Conservation (phyloP, 495 filamentous ascomycete genomes). For the Jackrogersella minutella region DNA sequence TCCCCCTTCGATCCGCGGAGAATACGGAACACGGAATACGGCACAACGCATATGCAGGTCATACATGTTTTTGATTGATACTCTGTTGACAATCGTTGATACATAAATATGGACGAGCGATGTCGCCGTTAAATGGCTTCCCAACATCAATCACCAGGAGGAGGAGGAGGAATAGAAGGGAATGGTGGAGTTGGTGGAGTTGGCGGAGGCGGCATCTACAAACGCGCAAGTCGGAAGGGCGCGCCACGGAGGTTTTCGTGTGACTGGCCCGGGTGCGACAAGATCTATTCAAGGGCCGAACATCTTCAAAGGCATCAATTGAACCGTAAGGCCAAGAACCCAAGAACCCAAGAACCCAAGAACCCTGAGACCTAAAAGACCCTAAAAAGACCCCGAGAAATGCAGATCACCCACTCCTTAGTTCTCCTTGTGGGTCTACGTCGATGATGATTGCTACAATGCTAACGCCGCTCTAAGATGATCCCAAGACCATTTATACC, state of each 20-base stretch:
- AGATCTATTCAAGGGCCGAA: constrained; percentile 93
- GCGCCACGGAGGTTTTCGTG: constrained; percentile 74
- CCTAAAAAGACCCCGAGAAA: not conserved
- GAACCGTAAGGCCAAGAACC: constrained; percentile 48
- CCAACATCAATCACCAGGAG: constrained; percentile 40
- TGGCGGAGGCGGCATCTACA: too few relatives aligned
- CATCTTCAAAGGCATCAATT: constrained; percentile 74
- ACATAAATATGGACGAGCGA: constrained; percentile 34
- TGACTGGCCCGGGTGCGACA: constrained; percentile 83
- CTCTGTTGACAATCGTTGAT: too few relatives aligned
- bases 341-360: too few relatives aligned
- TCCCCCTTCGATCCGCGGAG: constrained; percentile 21
- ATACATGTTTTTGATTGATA: constrained; percentile 17
- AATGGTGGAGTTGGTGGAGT: too few relatives aligned
- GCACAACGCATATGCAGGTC: constrained; percentile 39
- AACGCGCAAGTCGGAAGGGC: constrained; percentile 58
- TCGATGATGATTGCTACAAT: constrained; percentile 51
- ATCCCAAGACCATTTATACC: constrained; percentile 91
- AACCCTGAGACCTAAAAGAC: too few relatives aligned
- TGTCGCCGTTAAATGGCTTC: constrained; percentile 46
- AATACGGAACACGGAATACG: constrained; percentile 13
- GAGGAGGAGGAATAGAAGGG: too few relatives aligned
- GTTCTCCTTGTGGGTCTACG: constrained; percentile 29
- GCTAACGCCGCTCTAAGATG: constrained; percentile 77
- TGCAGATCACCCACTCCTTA: constrained; percentile 6